Evolutionary conservation across 116 monocot species (phyloP), one percentile per base, ranked within the genome.

Genomic region (Dioscorea cayenensis): DNA sequence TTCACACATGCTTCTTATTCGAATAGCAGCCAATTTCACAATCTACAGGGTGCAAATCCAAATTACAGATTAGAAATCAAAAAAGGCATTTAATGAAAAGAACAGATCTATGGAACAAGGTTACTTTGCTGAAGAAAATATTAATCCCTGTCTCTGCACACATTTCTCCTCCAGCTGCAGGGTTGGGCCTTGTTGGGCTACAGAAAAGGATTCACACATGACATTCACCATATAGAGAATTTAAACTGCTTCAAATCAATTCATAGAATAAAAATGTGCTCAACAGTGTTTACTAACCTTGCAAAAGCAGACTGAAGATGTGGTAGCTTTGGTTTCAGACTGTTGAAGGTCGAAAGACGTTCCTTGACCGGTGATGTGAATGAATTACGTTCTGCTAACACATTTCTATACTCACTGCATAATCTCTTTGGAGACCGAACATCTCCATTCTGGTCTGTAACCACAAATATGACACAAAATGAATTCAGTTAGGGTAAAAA

Each of bases 271-370:
- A 55, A 55, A 55, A 55, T 18, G 55, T 55, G 14, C 55, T 55
- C 55, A 55, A n/a, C 1, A 1, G n/a, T 55, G 10, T 75, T 38
- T 66, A 2, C 72, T 58, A 76, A 97, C 97, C 93, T 97, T 79
- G 97, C 93, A 88, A 97, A 97, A 64, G 84, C 90, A 28, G 90
- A 89, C 66, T 93, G 99, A 63, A 94, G 92, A 76, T 85, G 83
- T 63, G 81, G 89, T 68, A 81, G 75, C 63, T 85, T 99, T 37
- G 83, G 78, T 69, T 87, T 99, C 63, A 81, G 80, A 73, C 78
- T 84, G 66, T 71, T 86, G 51, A 74, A 78, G 21, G 75, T 55
- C 49, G 73, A 68, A 4, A 77, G 66, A 14, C 77, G 82, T 71
- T 93, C 90, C 76, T 89, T 94, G n/a, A 73, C 78, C 61, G 94